These are phyloP conservation scores for Aspergillus sp. DNA, from an alignment of 2,329 filamentous ascomycete species.

Conservation along the genomic window DNA sequence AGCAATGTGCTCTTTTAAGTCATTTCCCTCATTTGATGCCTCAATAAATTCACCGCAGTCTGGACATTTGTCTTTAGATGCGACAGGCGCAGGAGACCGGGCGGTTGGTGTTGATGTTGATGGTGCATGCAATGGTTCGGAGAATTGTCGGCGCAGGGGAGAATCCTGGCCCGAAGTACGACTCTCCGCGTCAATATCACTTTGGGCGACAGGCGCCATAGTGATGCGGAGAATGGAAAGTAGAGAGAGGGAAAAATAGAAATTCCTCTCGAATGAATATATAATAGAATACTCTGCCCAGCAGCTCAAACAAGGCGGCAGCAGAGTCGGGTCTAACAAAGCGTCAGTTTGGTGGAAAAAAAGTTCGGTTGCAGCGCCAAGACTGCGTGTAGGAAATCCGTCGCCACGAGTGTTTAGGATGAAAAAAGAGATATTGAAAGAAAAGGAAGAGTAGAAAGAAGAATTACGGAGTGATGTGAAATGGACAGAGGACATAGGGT, in stretches of 20 bases:
- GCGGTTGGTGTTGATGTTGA: constrained; percentile 31
- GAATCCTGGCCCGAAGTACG: constrained; percentile 33
- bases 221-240: constrained; percentile 2
- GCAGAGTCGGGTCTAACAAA: constrained; percentile 1
- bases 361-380: constrained; percentile 11
- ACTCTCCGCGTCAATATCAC: constrained; percentile 29
- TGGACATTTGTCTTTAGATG: constrained; percentile 25
- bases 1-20: constrained; percentile 29
- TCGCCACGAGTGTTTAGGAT: constrained; percentile 1
- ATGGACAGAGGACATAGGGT: background rate
- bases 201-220: constrained; percentile 30
- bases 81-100: constrained; percentile 25
- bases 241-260: background rate
- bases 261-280: background rate
- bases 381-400: background rate
- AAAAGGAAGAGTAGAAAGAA: background rate
- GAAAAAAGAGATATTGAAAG: background rate
- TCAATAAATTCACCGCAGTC: constrained; percentile 32
- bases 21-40: constrained; percentile 18
- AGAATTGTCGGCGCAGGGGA: constrained; percentile 32
- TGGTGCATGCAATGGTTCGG: constrained; percentile 28
- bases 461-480: background rate
- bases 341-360: constrained; percentile 6
- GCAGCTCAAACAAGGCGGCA: background rate
- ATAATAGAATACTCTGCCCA: too few species aligned